Conservation (phyloP, 2,329 filamentous ascomycete genomes). For the Aspergillus novofumigatus region DNA sequence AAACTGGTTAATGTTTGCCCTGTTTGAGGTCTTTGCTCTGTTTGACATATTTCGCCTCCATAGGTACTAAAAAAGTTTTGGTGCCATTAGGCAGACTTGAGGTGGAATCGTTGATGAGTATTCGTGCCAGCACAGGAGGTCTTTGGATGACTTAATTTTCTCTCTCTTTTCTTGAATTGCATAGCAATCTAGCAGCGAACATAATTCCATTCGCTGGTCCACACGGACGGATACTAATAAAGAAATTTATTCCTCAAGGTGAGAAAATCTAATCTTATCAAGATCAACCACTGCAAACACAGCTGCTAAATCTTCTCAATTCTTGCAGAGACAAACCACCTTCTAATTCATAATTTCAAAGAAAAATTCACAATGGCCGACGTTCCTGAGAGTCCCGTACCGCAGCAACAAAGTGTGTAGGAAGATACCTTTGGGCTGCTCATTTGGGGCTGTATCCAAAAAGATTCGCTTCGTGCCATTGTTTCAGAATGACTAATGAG, state of each 20-base stretch:
- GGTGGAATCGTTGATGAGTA: not conserved
- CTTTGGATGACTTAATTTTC: not conserved
- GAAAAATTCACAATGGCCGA: conserved; percentile 26
- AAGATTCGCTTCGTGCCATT: not conserved
- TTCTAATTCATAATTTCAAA: not conserved
- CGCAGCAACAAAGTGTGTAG: conserved; percentile 33
- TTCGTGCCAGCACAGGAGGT: not conserved
- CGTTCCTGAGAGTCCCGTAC: conserved; percentile 22
- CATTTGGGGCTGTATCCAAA: conserved; percentile 13
- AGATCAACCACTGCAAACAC: not conserved
- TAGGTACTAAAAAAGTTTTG: conserved; percentile 11
- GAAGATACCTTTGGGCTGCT: conserved; percentile 14
- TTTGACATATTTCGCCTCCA: conserved; percentile 1
- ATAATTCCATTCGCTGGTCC: not conserved
- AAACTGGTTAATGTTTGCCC: conserved; percentile 8
- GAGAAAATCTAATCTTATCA: not conserved
- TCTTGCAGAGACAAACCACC: not conserved
- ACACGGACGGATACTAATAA: not conserved
- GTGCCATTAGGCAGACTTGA: not conserved
- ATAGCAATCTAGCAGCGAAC: not conserved
- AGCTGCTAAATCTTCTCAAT: not conserved
- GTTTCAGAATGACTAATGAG: conserved; percentile 14
- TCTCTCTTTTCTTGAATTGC: not conserved
- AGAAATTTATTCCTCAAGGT: not conserved
- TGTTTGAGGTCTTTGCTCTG: conserved; percentile 11